Evolutionary conservation across 1,139 yeast species (phyloP).

Genomic region (Diutina pseudorugosa): DNA sequence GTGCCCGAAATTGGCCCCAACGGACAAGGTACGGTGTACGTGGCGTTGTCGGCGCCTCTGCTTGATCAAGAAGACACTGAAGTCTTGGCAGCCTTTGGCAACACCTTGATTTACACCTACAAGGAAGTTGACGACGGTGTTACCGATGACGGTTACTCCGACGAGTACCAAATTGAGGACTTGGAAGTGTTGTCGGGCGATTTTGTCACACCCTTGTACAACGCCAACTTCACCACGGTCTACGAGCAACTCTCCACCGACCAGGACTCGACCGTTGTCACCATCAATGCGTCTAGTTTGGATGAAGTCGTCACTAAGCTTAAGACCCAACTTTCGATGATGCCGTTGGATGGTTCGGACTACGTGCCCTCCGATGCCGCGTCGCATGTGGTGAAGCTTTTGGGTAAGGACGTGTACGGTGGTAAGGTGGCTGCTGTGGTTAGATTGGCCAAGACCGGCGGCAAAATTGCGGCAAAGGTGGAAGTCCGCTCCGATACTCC

Average conservation of each 20-base stretch:
- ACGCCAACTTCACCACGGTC: slow-evolving; percentile 61
- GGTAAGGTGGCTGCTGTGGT: slow-evolving; percentile 58
- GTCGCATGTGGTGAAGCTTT: slow-evolving; percentile 65
- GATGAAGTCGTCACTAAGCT: slow-evolving; percentile 34
- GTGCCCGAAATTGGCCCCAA: slow-evolving; percentile 63
- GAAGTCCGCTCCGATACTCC: slow-evolving; percentile 53
- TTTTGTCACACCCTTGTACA: slow-evolving; percentile 65
- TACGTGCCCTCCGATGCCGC: slow-evolving; percentile 48
- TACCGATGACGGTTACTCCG: slow-evolving; percentile 81
- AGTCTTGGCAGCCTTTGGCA: slow-evolving; percentile 46
- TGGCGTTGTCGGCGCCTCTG: slow-evolving; percentile 53
- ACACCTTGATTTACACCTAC: slow-evolving; percentile 61
- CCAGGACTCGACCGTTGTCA: slow-evolving; percentile 23
- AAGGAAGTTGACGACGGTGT: slow-evolving; percentile 71
- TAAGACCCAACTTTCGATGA: slow-evolving; percentile 53
- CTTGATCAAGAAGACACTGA: slow-evolving; percentile 20
- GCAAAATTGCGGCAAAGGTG: slow-evolving; percentile 66
- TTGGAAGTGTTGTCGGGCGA: slow-evolving; percentile 72
- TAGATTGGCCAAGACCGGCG: slow-evolving; percentile 61
- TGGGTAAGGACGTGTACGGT: slow-evolving; percentile 72
- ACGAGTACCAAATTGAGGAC: slow-evolving; percentile 85
- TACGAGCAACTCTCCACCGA: slow-evolving; percentile 54
- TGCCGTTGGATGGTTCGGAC: slow-evolving; percentile 75
- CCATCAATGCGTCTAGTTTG: slow-evolving; percentile 21
- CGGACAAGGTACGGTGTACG: slow-evolving; percentile 64